Evolutionary conservation across 2,329 filamentous ascomycete species (phyloP).

Genomic region (Ceratocystis variospora): DNA sequence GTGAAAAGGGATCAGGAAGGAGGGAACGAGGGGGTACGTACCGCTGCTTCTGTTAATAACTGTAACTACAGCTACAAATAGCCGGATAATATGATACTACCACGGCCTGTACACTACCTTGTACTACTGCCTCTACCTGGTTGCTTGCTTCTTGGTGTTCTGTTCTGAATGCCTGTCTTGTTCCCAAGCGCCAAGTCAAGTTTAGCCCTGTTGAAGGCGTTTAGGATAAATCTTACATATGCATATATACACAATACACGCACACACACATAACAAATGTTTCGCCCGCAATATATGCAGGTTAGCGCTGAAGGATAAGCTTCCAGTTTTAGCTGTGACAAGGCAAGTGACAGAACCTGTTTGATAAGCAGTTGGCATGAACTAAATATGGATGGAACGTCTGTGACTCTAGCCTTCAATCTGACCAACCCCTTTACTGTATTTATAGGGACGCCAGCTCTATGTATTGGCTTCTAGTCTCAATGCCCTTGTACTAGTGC

Average conservation of each 20-base stretch:
- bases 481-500: neutral
- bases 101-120: neutral
- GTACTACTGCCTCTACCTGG: neutral
- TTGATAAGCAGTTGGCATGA: neutral
- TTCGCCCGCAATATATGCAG: too few relatives aligned
- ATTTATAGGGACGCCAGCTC: neutral
- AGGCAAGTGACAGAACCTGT: neutral
- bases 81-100: neutral
- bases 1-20: neutral
- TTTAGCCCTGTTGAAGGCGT: neutral
- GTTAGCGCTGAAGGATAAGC: too few relatives aligned
- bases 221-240: too few relatives aligned
- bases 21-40: neutral
- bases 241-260: neutral
- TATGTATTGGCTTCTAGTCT: neutral
- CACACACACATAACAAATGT: too few relatives aligned
- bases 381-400: neutral
- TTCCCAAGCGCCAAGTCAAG: neutral
- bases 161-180: neutral
- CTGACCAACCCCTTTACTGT: neutral
- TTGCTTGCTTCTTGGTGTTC: neutral
- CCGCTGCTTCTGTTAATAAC: neutral
- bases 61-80: neutral
- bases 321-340: neutral
- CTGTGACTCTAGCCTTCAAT: neutral